Evolutionary conservation across 1,284 basidiomycete species (phyloP).

Genomic region (Heliocybe sulcata): DNA sequence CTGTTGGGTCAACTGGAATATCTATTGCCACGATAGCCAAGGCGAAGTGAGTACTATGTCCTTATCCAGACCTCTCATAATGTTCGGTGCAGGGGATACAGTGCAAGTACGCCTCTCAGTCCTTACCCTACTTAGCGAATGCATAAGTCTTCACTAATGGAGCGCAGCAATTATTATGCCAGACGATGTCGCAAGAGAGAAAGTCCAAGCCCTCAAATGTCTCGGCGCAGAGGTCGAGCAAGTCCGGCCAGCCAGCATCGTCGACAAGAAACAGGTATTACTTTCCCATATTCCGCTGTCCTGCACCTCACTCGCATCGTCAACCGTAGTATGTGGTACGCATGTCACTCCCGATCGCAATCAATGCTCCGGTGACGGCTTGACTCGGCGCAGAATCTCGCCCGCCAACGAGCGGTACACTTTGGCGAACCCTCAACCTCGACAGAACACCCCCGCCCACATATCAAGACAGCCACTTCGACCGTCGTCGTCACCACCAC

Average conservation of each 20-base stretch:
- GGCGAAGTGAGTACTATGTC: constrained; percentile 54
- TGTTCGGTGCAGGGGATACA: constrained; percentile 52
- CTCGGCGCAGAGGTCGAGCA: constrained; percentile 86
- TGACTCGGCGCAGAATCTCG: constrained; percentile 58
- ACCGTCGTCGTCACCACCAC: constrained; percentile 55
- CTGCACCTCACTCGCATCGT: not conserved
- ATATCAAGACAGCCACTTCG: constrained; percentile 27
- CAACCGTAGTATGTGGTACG: constrained; percentile 46
- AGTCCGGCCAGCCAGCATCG: constrained; percentile 83
- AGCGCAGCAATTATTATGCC: constrained; percentile 82
- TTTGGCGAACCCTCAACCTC: constrained; percentile 43
- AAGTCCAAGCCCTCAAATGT: constrained; percentile 76
- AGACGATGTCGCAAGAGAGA: constrained; percentile 90
- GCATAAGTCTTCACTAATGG: not conserved
- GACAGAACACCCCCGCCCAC: constrained; percentile 15
- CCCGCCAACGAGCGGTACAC: constrained; percentile 64
- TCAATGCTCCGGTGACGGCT: too few relatives aligned
- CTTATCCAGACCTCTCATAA: not conserved
- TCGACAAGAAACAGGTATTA: constrained; percentile 89
- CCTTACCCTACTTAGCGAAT: not conserved
- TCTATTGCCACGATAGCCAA: constrained; percentile 90
- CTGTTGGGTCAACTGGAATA: constrained; percentile 95
- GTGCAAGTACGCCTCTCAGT: constrained; percentile 51
- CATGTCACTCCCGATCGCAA: constrained; percentile 8
- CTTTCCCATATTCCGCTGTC: not conserved